Percentiles rank a stretch among this genome's conserved stretches.
Evolutionary conservation across 768 basidiomycete species (phyloP).

Genomic region (Pisolithus marmoratus): DNA sequence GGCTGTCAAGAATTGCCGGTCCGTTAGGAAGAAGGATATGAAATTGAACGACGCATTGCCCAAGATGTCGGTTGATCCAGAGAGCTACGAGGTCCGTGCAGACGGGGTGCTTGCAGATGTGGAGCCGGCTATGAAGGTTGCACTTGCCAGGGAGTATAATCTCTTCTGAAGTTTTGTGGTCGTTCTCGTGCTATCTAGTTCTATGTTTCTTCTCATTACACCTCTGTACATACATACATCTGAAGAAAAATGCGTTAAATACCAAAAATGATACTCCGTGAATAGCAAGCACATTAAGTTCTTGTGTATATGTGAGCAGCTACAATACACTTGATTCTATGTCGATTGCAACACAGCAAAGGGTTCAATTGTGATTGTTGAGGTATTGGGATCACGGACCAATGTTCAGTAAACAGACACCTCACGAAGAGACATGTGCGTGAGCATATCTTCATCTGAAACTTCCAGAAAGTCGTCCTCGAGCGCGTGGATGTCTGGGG

Average conservation of each 20-base stretch:
- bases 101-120: conserved; percentile 77
- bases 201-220: neutral
- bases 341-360: too few species aligned
- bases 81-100: conserved; percentile 80
- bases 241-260: neutral
- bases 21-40: conserved; percentile 82
- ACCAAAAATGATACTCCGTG: neutral
- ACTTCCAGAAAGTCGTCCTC: conserved; percentile 11
- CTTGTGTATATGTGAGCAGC: neutral
- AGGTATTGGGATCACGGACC: too few species aligned
- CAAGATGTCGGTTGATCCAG: conserved; percentile 85
- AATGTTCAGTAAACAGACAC: conserved; percentile 17
- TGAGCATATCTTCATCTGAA: conserved; percentile 11
- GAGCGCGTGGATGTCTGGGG: conserved; percentile 6
- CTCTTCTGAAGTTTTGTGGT: conserved; percentile 49
- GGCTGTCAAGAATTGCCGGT: conserved; percentile 72
- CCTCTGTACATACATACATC: neutral
- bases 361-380: too few species aligned
- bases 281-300: neutral
- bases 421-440: conserved; percentile 16
- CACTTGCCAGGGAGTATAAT: conserved; percentile 72
- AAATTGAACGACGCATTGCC: conserved; percentile 87
- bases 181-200: too few species aligned
- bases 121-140: conserved; percentile 61
- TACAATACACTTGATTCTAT: neutral